Conservation (phyloP, 2,329 filamentous ascomycete genomes). For the Monosporascus sp. region DNA sequence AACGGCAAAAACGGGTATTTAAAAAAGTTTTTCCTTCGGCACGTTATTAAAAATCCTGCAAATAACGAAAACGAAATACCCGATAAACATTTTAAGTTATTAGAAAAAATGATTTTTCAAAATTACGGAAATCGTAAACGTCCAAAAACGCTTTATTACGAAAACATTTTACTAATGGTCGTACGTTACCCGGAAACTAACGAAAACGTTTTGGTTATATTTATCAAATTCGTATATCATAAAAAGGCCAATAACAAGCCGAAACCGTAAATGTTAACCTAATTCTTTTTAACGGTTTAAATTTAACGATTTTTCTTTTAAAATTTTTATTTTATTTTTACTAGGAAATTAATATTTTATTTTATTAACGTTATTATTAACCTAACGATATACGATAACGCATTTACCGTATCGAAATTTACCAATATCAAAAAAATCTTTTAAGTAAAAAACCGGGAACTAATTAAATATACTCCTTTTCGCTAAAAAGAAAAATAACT, state of each 20-base stretch:
- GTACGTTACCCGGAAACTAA: slow-evolving; percentile 18
- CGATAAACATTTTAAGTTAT: no score
- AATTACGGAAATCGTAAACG: slow-evolving; percentile 15
- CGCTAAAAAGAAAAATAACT: no score
- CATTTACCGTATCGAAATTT: no score
- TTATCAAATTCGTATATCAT: slow-evolving; percentile 26
- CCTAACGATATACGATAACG: no score
- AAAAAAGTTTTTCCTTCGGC: no score
- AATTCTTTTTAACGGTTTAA: slow-evolving; percentile 5
- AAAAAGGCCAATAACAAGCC: slow-evolving; percentile 25
- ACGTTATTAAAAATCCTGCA: no score
- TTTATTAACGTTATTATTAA: slow-evolving; percentile 19
- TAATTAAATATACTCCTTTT: no score
- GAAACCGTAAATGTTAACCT: slow-evolving; percentile 20
- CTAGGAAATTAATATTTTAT: slow-evolving; percentile 22
- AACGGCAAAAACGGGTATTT: slow-evolving; percentile 19
- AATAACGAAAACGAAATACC: no score
- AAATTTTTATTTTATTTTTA: no score
- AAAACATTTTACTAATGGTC: slow-evolving; percentile 27
- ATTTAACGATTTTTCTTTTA: no score
- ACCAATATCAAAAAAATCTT: no score
- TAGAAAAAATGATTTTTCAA: slow-evolving; percentile 17
- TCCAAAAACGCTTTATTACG: slow-evolving; percentile 24
- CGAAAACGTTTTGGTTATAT: slow-evolving; percentile 17
- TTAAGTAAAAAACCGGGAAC: no score